These are phyloP conservation scores for Trichoderma parareesei DNA, from an alignment of 495 filamentous ascomycete genomes.

Conservation along the genomic window DNA sequence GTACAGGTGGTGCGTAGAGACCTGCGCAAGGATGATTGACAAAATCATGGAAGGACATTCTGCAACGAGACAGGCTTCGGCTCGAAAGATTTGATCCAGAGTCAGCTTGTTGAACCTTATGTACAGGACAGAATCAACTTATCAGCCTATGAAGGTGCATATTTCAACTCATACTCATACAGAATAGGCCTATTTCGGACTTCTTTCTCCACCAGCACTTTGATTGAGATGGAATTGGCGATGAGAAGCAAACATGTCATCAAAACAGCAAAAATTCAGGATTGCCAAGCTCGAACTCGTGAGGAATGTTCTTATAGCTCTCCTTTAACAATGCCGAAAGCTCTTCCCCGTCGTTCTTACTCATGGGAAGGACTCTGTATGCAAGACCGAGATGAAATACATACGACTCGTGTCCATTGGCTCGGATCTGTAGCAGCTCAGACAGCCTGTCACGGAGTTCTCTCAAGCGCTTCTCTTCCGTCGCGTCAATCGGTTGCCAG, in stretches of 20 bases:
- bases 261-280: conserved; percentile 21
- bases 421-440: conserved; percentile 13
- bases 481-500: conserved; percentile 8
- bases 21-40: neutral
- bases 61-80: neutral
- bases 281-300: conserved; percentile 18
- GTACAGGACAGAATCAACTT: no score
- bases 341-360: conserved; percentile 10
- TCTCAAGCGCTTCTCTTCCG: conserved; percentile 13
- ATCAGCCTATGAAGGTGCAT: no score
- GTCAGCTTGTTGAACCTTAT: no score
- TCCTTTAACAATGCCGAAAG: conserved; percentile 13
- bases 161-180: neutral
- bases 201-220: no score
- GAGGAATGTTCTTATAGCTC: conserved; percentile 13
- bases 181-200: neutral
- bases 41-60: neutral
- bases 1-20: neutral
- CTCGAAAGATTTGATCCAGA: no score
- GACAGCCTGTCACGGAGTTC: conserved; percentile 18
- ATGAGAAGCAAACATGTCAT: conserved; percentile 19
- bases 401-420: conserved; percentile 16
- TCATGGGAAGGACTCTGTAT: conserved; percentile 17
- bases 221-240: conserved; percentile 15
- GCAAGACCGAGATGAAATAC: conserved; percentile 18